Percentiles rank a stretch among this genome's conserved stretches.
phyloP scores from a whole-genome alignment of 192 early-diverging fungal species.

The Gamsiella multidivaricata region DNA sequence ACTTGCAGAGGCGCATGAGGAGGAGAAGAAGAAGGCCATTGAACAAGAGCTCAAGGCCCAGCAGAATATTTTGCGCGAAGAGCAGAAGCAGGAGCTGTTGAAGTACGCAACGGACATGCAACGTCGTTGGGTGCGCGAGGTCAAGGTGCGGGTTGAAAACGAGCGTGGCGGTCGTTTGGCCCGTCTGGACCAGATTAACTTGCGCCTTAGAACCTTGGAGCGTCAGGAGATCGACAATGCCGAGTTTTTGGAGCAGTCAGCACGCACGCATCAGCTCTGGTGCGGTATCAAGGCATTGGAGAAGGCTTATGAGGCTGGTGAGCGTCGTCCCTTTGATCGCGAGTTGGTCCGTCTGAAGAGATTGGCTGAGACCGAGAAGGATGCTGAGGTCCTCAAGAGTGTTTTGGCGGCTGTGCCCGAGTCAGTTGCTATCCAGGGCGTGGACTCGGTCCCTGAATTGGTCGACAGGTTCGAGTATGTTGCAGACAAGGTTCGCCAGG shows the following conservation, averaged over 20 bases:
- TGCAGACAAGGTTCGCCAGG: constrained; percentile 74
- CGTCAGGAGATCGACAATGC: constrained; percentile 73
- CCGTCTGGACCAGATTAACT: constrained; percentile 81
- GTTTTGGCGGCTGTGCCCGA: constrained; percentile 74
- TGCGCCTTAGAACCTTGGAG: constrained; percentile 82
- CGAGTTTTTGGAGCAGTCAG: constrained; percentile 71
- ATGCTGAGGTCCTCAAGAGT: constrained; percentile 62
- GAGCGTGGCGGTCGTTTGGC: constrained; percentile 92
- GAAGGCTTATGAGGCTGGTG: constrained; percentile 58
- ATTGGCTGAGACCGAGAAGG: constrained; percentile 67
- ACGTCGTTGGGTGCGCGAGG: constrained; percentile 80
- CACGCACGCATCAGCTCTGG: constrained; percentile 70
- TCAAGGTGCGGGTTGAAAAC: constrained; percentile 84
- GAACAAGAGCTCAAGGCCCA: constrained; percentile 59
- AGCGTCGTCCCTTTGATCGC: constrained; percentile 72
- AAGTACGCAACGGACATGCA: constrained; percentile 78
- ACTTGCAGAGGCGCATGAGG: constrained; percentile 60
- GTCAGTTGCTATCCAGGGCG: constrained; percentile 66
- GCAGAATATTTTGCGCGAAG: constrained; percentile 51
- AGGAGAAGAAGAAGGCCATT: constrained; percentile 50
- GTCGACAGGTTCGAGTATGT: constrained; percentile 77
- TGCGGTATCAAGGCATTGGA: constrained; percentile 75
- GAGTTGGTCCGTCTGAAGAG: constrained; percentile 72
- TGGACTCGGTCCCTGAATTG: constrained; percentile 73
- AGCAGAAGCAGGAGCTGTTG: constrained; percentile 70